Percentiles rank a stretch among this genome's conserved stretches.
Conservation (phyloP, 1,284 basidiomycete genomes). For the Malassezia equina region DNA sequence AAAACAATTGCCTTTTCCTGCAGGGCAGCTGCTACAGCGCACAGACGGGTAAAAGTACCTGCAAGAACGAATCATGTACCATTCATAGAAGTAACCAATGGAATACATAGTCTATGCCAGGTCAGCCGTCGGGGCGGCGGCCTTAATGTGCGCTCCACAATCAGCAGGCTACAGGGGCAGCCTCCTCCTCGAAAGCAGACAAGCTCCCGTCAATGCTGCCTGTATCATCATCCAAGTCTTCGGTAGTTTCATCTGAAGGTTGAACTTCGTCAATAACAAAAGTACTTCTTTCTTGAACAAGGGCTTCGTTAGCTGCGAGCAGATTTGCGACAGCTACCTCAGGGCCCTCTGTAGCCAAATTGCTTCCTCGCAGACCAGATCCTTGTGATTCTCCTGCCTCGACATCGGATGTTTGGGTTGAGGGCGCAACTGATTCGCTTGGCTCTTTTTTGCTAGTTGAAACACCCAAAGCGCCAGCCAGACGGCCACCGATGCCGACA, state of each 20-base stretch:
- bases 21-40: neutral
- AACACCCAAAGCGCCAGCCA: conserved; percentile 23
- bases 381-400: neutral
- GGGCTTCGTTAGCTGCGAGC: conserved; percentile 30
- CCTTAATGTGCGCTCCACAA: neutral
- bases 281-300: conserved; percentile 29
- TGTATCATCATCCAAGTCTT: conserved; percentile 21
- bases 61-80: neutral
- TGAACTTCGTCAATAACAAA: conserved; percentile 40
- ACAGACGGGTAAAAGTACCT: neutral
- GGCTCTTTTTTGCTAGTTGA: neutral
- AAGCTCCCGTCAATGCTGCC: neutral
- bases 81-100: neutral
- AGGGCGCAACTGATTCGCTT: neutral
- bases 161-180: neutral
- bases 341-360: conserved; percentile 27
- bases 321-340: conserved; percentile 31
- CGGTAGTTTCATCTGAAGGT: conserved; percentile 14
- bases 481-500: conserved; percentile 25
- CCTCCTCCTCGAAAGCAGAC: neutral
- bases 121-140: neutral
- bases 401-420: neutral
- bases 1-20: neutral
- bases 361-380: conserved; percentile 18
- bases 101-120: neutral